Evolutionary conservation across 495 filamentous ascomycete species (phyloP).

Genomic region (Penicillium alfredii): DNA sequence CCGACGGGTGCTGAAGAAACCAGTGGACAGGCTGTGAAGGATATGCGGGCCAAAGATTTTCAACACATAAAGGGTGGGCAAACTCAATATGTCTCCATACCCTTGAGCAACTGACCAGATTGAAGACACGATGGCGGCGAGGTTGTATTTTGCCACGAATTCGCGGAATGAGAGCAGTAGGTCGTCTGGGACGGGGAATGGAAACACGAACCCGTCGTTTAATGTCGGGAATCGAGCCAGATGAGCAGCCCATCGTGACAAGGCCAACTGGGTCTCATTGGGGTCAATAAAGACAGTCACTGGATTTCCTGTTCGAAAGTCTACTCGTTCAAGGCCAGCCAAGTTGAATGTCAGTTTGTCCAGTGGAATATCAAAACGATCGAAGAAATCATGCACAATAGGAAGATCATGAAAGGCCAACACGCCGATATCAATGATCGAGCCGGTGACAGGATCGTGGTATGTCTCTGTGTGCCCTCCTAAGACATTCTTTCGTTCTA

Average conservation of each 20-base stretch:
- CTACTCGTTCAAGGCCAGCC: neutral
- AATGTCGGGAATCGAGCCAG: constrained; percentile 40
- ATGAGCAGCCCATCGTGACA: constrained; percentile 23
- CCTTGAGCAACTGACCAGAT: constrained; percentile 23
- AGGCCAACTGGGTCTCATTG: constrained; percentile 17
- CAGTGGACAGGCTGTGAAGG: constrained; percentile 1
- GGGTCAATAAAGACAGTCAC: too few relatives aligned
- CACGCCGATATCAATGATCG: constrained; percentile 41
- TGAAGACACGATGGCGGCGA: constrained; percentile 19
- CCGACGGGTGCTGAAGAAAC: constrained; percentile 7
- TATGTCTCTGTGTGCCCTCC: constrained; percentile 43
- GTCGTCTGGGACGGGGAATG: constrained; percentile 42
- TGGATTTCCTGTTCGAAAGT: constrained; percentile 11
- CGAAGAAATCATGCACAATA: constrained; percentile 31
- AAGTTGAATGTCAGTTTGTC: constrained; percentile 4
- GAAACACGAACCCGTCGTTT: constrained; percentile 34
- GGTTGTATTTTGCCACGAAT: constrained; percentile 41
- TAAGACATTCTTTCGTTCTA: constrained; percentile 36
- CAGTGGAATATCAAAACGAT: constrained; percentile 22
- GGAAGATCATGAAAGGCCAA: constrained; percentile 29
- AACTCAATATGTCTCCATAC: constrained; percentile 19
- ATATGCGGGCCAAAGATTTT: constrained; percentile 7
- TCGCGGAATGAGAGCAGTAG: constrained; percentile 43
- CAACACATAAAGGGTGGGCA: constrained; percentile 18
- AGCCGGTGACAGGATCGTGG: constrained; percentile 29